Evolutionary conservation across 2,329 filamentous ascomycete genomes (phyloP), one percentile per base, ranked within the genome.

Genomic region (Bipolaris gigantea): DNA sequence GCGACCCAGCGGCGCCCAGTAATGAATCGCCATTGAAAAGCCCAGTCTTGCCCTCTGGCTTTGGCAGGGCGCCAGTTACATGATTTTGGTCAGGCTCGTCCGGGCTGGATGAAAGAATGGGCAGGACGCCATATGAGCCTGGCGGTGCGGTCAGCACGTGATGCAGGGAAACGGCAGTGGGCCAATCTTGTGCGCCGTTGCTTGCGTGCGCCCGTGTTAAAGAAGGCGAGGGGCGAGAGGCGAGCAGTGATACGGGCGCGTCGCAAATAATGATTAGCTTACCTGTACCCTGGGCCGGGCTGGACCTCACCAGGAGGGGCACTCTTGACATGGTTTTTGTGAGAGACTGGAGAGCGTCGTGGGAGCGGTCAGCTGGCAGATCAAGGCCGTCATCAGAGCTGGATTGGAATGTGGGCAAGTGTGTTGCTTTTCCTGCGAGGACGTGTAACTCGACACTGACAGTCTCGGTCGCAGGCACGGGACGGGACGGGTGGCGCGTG

Each of bases 41-140:
- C 49, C 61, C 72, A 59, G 70, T 72, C 56, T 74, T 73, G 7
- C 63, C 70, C 53, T 69, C 72, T 44, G 52, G 67, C 53, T 66
- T 66, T 49, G 55, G 59, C 34, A 58, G 57, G 38, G 49, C 43
- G 23, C 47, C 58, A 55, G 59, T 66, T 64, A 71, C 64, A 64
- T 70, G 64, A 63, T 63, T 46, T 48, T 73, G 71, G 23, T 73
- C 71, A 19, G 75, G 73, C 42, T 71, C 66, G 45, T 65, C 65
- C 46, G 70, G 70, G 54, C 72, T 75, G 56, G 74, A 50, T 23
- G 69, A 76, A 34, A 77, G 70, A 38, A 81, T 64, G 5, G 81
- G 83, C 19, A 83, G 77, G 4, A 82, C 83, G 50, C 84, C 84
- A 69, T 87, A 87, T 15, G 83, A 85, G 19, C 82, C 81, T 67